Conservation (phyloP, 2,329 filamentous ascomycete species). For the Arachnopeziza araneosa region DNA sequence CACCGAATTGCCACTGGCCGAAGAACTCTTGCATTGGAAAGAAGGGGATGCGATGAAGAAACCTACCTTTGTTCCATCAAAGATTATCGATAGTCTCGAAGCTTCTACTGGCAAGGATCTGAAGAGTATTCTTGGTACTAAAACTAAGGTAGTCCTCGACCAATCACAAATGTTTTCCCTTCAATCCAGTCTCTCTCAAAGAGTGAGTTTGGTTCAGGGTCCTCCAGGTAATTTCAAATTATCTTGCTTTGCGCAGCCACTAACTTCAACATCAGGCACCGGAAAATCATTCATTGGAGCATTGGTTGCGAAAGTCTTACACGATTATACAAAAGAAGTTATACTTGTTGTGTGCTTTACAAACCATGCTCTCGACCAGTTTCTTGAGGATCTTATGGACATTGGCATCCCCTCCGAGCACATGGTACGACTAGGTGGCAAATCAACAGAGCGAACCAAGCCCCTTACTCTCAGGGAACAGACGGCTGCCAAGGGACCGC, state of each 20-base stretch:
- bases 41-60: slow-evolving; percentile 8
- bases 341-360: slow-evolving; percentile 65
- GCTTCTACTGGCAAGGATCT: slow-evolving; percentile 26
- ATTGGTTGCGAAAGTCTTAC: slow-evolving; percentile 50
- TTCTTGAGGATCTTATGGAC: slow-evolving; percentile 57
- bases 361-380: slow-evolving; percentile 62
- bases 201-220: slow-evolving; percentile 61
- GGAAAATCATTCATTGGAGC: slow-evolving; percentile 73
- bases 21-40: slow-evolving; percentile 42
- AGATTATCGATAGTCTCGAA: slow-evolving; percentile 26
- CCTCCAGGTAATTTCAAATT: slow-evolving; percentile 48
- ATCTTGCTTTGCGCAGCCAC: not conserved
- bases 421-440: slow-evolving; percentile 61
- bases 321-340: slow-evolving; percentile 41
- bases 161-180: slow-evolving; percentile 53
- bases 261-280: slow-evolving; percentile 47
- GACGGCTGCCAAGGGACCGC: slow-evolving; percentile 28
- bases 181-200: slow-evolving; percentile 44
- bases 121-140: slow-evolving; percentile 27
- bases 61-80: slow-evolving; percentile 16
- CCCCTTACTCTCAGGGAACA: slow-evolving; percentile 42
- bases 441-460: slow-evolving; percentile 45
- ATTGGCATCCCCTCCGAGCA: slow-evolving; percentile 44
- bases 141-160: slow-evolving; percentile 38
- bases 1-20: slow-evolving; percentile 48